Evolutionary conservation across 2,329 filamentous ascomycete species (phyloP), one percentile per base, ranked within the genome.

Genomic region (Immersiporthe knoxdaviesiana): DNA sequence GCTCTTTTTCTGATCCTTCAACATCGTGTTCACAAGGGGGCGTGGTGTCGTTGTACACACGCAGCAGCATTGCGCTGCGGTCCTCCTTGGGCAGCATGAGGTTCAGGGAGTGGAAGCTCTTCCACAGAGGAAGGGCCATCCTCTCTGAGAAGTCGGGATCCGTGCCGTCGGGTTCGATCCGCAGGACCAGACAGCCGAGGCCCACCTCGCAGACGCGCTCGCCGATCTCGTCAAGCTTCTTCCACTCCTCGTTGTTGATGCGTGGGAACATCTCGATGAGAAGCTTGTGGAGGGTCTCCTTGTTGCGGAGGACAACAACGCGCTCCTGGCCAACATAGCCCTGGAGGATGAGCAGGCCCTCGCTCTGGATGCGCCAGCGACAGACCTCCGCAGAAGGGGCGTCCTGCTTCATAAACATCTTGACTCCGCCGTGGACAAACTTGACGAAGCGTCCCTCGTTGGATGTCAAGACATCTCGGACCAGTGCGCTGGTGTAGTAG

Each of bases 341-440:
- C 77, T 97, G 92, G 47, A 97, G 85, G 73, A 99, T 94, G 12
- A 92, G 90, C 82, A 99, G 89, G 32, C 96, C 96, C 80, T 99
- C 96, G 16, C 91, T 92, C 84, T 99, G 96, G 75, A 99, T 96
- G 61, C 96, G 90, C 96, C 96, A 99, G 69, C 91, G 88, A 83
- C 94, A 97, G 44, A 96, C 91, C 67, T 94, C 91, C 47, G 91
- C 90, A 6, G 90, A 92, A 70, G 97, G 94, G 0, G 93, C 91
- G 76, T 97, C 94, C 79, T 98, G 95, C 84, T 97, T 97, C 84
- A 98, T 96, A 79, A 97, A 99, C 93, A 98, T 98, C 82, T 97
- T 97, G 44, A 99, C 94, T 72, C 96, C 96, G 64, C 92, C 95
- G 80, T 99, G 96, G 63, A 99, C 92, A 77, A 99, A 97, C 79